Conservation (phyloP, 2,329 filamentous ascomycete genomes). For the Neonectria neomacrospora region DNA sequence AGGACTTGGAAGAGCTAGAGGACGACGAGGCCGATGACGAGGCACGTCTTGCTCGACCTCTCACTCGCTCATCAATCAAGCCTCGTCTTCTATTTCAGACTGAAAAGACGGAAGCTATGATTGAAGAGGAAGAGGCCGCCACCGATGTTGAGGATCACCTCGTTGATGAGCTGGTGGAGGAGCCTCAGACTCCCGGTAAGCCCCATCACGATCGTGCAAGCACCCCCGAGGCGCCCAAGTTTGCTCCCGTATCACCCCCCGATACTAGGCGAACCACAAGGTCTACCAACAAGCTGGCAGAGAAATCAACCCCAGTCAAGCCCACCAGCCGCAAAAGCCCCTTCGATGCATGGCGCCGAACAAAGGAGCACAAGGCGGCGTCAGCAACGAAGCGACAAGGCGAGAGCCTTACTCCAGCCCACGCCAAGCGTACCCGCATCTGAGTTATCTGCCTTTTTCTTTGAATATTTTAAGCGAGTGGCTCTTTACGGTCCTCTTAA, state of each 20-base stretch:
- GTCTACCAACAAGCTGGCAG: conserved; percentile 61
- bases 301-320: conserved; percentile 56
- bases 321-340: conserved; percentile 59
- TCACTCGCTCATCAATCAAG: conserved; percentile 76
- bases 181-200: conserved; percentile 54
- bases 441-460: conserved; percentile 33
- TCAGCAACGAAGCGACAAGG: conserved; percentile 57
- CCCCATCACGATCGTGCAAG: conserved; percentile 41
- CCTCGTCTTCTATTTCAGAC: conserved; percentile 77
- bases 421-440: conserved; percentile 52
- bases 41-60: conserved; percentile 53
- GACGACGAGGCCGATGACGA: conserved; percentile 52
- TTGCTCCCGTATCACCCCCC: conserved; percentile 70
- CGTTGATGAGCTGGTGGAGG: conserved; percentile 40
- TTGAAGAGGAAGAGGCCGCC: conserved; percentile 68
- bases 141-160: conserved; percentile 66
- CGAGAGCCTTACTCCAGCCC: conserved; percentile 45
- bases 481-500: conserved; percentile 23
- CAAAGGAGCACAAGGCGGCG: conserved; percentile 65
- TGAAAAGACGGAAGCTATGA: conserved; percentile 56
- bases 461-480: conserved; percentile 5
- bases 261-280: conserved; percentile 70
- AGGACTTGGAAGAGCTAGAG: conserved; percentile 48
- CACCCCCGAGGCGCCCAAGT: conserved; percentile 67
- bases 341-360: conserved; percentile 76